Evolutionary conservation across 2,329 filamentous ascomycete genomes (phyloP).

Genomic region (Fusarium verticillioides): DNA sequence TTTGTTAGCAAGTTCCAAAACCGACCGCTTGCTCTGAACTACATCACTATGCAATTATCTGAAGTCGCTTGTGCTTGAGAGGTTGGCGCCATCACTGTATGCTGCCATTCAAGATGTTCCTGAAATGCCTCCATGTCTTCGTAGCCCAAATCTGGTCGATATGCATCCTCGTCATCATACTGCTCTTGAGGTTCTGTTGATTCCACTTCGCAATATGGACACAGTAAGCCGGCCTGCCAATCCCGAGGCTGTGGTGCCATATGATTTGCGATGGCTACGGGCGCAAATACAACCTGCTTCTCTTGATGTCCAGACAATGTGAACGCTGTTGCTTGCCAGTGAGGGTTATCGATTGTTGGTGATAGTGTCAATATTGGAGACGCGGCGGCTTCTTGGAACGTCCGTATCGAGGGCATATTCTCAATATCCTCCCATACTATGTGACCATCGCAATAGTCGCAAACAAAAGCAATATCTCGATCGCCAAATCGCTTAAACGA

Average conservation of each 20-base stretch:
- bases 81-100: slow-evolving; percentile 56
- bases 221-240: slow-evolving; percentile 63
- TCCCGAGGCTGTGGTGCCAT: slow-evolving; percentile 60
- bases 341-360: slow-evolving; percentile 48
- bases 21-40: slow-evolving; percentile 33
- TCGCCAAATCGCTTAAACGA: slow-evolving; percentile 66
- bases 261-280: slow-evolving; percentile 69
- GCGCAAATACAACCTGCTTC: slow-evolving; percentile 66
- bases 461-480: slow-evolving; percentile 66
- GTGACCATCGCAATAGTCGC: slow-evolving; percentile 71
- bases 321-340: slow-evolving; percentile 65
- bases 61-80: slow-evolving; percentile 48
- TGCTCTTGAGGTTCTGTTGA: slow-evolving; percentile 55
- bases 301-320: slow-evolving; percentile 54
- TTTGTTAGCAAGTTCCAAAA: background rate
- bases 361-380: slow-evolving; percentile 40
- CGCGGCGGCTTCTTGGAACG: slow-evolving; percentile 45
- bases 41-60: slow-evolving; percentile 61
- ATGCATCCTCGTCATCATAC: slow-evolving; percentile 63
- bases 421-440: slow-evolving; percentile 68
- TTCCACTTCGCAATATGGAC: slow-evolving; percentile 68
- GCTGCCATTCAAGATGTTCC: slow-evolving; percentile 68
- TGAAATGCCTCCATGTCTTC: slow-evolving; percentile 60
- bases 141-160: slow-evolving; percentile 62
- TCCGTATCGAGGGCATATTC: slow-evolving; percentile 61